These are phyloP conservation scores for Cyberlindnera amylophila DNA, from an alignment of 805 yeast species.

Conservation along the genomic window DNA sequence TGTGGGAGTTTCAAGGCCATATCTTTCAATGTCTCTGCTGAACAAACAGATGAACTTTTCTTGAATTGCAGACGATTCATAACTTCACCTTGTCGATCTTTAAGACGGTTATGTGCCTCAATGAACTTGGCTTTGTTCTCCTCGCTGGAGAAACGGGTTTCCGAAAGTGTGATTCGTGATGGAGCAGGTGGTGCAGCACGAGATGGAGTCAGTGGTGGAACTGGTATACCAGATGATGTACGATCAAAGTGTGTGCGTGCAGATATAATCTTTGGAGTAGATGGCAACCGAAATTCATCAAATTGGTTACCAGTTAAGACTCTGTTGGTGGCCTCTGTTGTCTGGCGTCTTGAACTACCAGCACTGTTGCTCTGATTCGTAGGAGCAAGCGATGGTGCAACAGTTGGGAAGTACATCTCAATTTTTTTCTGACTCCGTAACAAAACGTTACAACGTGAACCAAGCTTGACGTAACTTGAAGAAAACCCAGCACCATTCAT, in stretches of 20 bases:
- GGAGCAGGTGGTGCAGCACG: constrained; percentile 16
- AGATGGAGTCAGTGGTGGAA: constrained; percentile 9
- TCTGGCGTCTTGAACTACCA: neutral
- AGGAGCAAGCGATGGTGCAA: constrained; percentile 7
- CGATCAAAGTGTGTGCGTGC: constrained; percentile 25
- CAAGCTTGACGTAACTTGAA: constrained; percentile 64
- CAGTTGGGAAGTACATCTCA: constrained; percentile 44
- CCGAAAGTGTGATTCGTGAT: constrained; percentile 22
- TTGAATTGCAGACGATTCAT: constrained; percentile 38
- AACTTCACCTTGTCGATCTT: constrained; percentile 39
- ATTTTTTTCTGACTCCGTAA: constrained; percentile 42
- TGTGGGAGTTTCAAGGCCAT: constrained; percentile 55
- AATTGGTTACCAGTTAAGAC: constrained; percentile 8
- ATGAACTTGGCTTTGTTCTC: constrained; percentile 21
- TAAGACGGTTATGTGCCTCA: constrained; percentile 29
- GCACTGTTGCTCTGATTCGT: neutral
- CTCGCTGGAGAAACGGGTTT: constrained; percentile 18
- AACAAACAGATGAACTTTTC: constrained; percentile 33
- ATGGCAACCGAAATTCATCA: constrained; percentile 22
- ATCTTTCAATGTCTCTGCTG: constrained; percentile 43
- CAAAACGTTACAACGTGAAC: constrained; percentile 50
- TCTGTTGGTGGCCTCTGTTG: constrained; percentile 1
- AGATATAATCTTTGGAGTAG: constrained; percentile 23
- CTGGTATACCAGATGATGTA: constrained; percentile 19
- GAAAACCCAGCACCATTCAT: constrained; percentile 80